These are phyloP conservation scores for Collariella sp. DNA, from an alignment of 495 filamentous ascomycete genomes.

Conservation along the genomic window DNA sequence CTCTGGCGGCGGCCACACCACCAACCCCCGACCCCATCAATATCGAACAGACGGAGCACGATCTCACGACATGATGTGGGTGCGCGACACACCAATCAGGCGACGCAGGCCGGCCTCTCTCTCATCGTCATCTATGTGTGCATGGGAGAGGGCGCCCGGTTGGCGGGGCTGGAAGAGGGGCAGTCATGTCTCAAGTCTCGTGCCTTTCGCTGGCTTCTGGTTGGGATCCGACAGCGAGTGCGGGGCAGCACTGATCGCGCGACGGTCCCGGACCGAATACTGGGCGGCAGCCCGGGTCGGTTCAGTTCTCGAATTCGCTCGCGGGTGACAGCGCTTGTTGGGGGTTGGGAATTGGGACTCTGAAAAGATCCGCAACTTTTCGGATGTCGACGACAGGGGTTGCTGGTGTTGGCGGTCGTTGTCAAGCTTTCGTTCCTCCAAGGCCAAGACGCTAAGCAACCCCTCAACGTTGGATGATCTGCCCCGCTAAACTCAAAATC, in stretches of 20 bases:
- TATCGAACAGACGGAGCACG: neutral
- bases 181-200: neutral
- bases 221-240: neutral
- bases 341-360: no score
- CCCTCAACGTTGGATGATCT: neutral
- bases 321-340: no score
- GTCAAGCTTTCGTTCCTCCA: neutral
- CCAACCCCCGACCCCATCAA: neutral
- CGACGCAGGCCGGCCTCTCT: neutral
- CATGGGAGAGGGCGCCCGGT: neutral
- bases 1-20: neutral
- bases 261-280: neutral
- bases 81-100: neutral
- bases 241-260: neutral
- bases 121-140: neutral
- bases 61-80: conserved; percentile 7
- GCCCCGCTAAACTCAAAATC: neutral
- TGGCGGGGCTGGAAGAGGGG: neutral
- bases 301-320: neutral
- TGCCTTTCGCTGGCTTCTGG: neutral
- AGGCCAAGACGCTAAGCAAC: neutral
- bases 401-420: neutral
- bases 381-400: neutral
- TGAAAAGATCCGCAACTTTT: no score
- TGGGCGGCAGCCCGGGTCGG: neutral